Evolutionary conservation across 2,329 filamentous ascomycete species (phyloP).

Genomic region (Coniella lustricola): DNA sequence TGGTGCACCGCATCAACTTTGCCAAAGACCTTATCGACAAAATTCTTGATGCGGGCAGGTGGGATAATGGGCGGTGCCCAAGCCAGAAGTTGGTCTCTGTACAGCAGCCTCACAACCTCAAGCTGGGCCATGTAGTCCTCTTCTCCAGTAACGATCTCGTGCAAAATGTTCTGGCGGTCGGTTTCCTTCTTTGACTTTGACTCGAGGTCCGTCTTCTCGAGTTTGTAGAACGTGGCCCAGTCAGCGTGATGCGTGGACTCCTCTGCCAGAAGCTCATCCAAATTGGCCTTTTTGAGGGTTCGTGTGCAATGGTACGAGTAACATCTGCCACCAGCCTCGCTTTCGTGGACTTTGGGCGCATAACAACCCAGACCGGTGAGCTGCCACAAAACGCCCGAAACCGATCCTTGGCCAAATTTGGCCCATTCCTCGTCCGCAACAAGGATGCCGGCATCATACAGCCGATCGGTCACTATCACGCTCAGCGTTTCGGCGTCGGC

Average conservation of each 20-base stretch:
- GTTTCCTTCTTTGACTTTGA: constrained; percentile 76
- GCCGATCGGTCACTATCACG: constrained; percentile 66
- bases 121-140: constrained; percentile 86
- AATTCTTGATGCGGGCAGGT: constrained; percentile 69
- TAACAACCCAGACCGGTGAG: constrained; percentile 90
- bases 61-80: constrained; percentile 75
- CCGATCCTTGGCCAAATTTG: constrained; percentile 72
- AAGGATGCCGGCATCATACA: constrained; percentile 72
- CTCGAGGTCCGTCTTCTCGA: constrained; percentile 71
- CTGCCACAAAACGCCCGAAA: constrained; percentile 90
- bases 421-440: constrained; percentile 95
- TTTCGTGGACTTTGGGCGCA: constrained; percentile 71
- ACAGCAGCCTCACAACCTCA: constrained; percentile 76
- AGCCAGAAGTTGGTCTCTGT: constrained; percentile 69
- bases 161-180: constrained; percentile 85
- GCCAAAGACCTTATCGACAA: constrained; percentile 81
- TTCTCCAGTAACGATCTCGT: constrained; percentile 92
- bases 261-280: constrained; percentile 65
- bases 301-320: constrained; percentile 92
- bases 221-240: constrained; percentile 83
- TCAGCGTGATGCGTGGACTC: constrained; percentile 66
- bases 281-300: constrained; percentile 88
- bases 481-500: constrained; percentile 89
- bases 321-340: constrained; percentile 66
- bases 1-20: constrained; percentile 82